Evolutionary conservation across 306 rosid genomes (phyloP), one percentile per base, ranked within the genome.

Genomic region (Prunus salicina): DNA sequence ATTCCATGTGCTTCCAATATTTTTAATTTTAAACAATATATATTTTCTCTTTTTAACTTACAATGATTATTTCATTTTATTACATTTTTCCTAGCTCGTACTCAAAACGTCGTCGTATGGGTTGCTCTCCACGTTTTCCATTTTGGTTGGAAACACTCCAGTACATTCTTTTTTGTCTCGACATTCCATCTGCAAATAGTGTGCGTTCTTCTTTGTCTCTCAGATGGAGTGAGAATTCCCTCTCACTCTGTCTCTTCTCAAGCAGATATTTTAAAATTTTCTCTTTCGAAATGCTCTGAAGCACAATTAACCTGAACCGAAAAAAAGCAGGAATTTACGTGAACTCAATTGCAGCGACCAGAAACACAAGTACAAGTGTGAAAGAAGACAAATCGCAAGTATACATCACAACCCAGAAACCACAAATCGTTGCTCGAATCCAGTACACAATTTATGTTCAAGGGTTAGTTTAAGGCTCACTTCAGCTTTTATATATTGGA

Each of bases 261-360:
- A 16, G 57, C 57, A 52, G 57, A 52, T 52, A 52, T 49, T 12
- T 49, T 19, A 38, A 19, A 20, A 2, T 20, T 50, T 3, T 25
- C 19, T 50, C 38, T 25, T 47, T 25, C 10, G 50, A n/a, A 52
- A 52, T 11, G 28, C 32, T 71, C 9, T 7, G 20, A 34, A 20
- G 22, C 52, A 71, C 52, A 34, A 53, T 34, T 55, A 55, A 32
- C 65, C 52, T 71, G 76, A 19, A 13, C 34, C 50, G 18, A 12
- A 70, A 52, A 53, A 38, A n/a, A 2, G n/a, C 65, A 34, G 47
- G 20, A n/a, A 34, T 71, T 71, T 55, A n/a, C 14, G 76, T 71
- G 75, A 71, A 55, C 75, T 22, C 64, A 53, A 13, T 34, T 71
- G 75, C 51, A 32, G 34, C 51, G 2, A 71, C 76, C 76, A 34